These are phyloP conservation scores for Curvularia sp. DNA, from an alignment of 2,329 filamentous ascomycete genomes.

Conservation along the genomic window DNA sequence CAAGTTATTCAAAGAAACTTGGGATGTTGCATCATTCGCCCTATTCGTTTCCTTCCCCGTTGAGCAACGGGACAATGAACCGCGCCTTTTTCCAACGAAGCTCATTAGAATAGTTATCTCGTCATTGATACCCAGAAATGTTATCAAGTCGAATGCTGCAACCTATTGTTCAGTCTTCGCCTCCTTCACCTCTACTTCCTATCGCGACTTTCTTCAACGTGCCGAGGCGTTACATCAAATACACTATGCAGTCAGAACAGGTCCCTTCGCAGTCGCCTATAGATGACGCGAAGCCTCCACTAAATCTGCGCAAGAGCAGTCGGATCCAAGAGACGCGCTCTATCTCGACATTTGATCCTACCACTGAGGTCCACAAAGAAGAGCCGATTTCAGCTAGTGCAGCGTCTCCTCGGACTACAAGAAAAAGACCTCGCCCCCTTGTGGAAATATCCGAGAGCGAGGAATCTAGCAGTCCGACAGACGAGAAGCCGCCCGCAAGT, in stretches of 20 bases:
- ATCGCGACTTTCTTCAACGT: conserved; percentile 47
- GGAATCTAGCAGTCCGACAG: conserved; percentile 24
- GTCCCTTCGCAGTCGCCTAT: conserved; percentile 22
- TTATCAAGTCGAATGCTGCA: conserved; percentile 45
- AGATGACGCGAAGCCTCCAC: conserved; percentile 34
- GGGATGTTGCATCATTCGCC: conserved; percentile 32
- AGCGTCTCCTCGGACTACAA: conserved; percentile 31
- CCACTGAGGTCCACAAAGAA: conserved; percentile 29
- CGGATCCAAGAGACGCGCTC: conserved; percentile 39
- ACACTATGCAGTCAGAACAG: conserved; percentile 41
- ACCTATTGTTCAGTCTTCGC: conserved; percentile 36
- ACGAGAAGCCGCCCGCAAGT: conserved; percentile 33
- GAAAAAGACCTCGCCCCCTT: conserved; percentile 38
- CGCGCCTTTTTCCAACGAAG: conserved; percentile 39
- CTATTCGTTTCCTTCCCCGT: conserved; percentile 34
- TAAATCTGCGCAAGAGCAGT: conserved; percentile 40
- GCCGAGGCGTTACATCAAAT: conserved; percentile 46
- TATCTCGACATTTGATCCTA: conserved; percentile 25
- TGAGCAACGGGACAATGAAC: conserved; percentile 47
- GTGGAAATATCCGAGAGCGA: conserved; percentile 28
- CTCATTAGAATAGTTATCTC: conserved; percentile 38
- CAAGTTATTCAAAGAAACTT: conserved; percentile 47
- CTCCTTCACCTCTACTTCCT: conserved; percentile 29
- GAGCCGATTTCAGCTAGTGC: conserved; percentile 22
- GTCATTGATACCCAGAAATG: conserved; percentile 41